Conservation (phyloP, 192 early-diverging fungal species). For the Coemansia sp. region DNA sequence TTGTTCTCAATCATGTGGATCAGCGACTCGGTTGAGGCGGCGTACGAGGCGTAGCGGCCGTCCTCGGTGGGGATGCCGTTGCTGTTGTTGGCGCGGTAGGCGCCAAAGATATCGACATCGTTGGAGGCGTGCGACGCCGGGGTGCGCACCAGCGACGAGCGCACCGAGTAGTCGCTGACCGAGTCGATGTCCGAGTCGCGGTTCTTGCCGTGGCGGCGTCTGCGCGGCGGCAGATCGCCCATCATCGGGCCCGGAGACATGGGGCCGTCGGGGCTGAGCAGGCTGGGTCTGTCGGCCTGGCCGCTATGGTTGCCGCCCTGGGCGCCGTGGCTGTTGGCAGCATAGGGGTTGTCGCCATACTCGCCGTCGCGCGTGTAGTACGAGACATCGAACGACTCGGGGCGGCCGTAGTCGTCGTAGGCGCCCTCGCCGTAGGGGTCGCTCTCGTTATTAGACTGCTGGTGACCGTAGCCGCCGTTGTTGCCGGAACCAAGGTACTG, state of each 20-base stretch:
- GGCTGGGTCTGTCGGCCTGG: slow-evolving; percentile 30
- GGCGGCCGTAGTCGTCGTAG: slow-evolving; percentile 46
- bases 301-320: slow-evolving; percentile 20
- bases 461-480: slow-evolving; percentile 18
- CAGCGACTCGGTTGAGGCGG: slow-evolving; percentile 66
- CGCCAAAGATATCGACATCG: slow-evolving; percentile 54
- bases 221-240: slow-evolving; percentile 46
- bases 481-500: slow-evolving; percentile 49
- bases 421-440: slow-evolving; percentile 49
- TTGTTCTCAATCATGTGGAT: slow-evolving; percentile 66
- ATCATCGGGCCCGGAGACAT: slow-evolving; percentile 47
- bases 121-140: slow-evolving; percentile 49
- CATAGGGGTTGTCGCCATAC: slow-evolving; percentile 44
- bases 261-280: slow-evolving; percentile 51
- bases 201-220: slow-evolving; percentile 44
- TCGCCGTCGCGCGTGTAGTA: slow-evolving; percentile 52
- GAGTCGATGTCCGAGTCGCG: slow-evolving; percentile 52
- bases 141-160: slow-evolving; percentile 57
- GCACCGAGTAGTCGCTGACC: slow-evolving; percentile 55
- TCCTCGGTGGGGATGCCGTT: slow-evolving; percentile 49
- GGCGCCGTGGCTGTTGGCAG: slow-evolving; percentile 14
- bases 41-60: slow-evolving; percentile 65
- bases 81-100: slow-evolving; percentile 39
- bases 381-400: slow-evolving; percentile 56
- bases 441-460: slow-evolving; percentile 24